These are phyloP conservation scores for Russula lepida DNA, from an alignment of 768 basidiomycete species.

Conservation along the genomic window DNA sequence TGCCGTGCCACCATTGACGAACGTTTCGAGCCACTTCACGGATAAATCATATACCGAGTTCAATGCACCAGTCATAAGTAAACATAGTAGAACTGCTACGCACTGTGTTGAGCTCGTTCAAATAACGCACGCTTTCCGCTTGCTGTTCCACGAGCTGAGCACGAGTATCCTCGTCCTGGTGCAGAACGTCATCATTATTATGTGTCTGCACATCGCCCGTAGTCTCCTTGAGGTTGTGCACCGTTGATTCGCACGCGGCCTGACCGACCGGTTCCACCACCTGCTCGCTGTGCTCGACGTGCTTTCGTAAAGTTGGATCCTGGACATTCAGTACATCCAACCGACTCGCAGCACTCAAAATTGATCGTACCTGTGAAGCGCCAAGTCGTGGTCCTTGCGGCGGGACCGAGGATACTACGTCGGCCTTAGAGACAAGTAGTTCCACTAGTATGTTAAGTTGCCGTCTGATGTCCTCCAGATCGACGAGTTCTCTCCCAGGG, in stretches of 20 bases:
- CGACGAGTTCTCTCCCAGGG: slow-evolving; percentile 9
- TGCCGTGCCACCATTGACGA: slow-evolving; percentile 67
- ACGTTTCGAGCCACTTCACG: slow-evolving; percentile 71
- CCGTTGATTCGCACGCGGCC: not conserved
- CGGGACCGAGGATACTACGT: not conserved
- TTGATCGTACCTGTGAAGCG: not conserved
- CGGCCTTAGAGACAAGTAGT: slow-evolving; percentile 15
- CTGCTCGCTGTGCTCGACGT: not conserved
- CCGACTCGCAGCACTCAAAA: not conserved
- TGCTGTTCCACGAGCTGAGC: slow-evolving; percentile 52
- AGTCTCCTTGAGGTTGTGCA: not conserved
- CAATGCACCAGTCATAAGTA: not conserved
- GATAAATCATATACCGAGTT: not conserved
- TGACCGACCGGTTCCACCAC: not conserved
- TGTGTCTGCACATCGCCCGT: slow-evolving; percentile 28
- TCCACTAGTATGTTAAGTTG: slow-evolving; percentile 34
- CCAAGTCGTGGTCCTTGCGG: not conserved
- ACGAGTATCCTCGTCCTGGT: slow-evolving; percentile 40
- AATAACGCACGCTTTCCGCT: slow-evolving; percentile 65
- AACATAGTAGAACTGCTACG: slow-evolving; percentile 24
- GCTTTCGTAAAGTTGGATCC: not conserved
- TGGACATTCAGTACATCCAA: not conserved
- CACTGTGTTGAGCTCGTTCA: slow-evolving; percentile 69
- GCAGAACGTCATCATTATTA: slow-evolving; percentile 41
- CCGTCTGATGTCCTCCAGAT: slow-evolving; percentile 27